Base-by-base conservation (phyloP, 2,329 filamentous ascomycete species). In the Diaporthe aspalathi region DNA sequence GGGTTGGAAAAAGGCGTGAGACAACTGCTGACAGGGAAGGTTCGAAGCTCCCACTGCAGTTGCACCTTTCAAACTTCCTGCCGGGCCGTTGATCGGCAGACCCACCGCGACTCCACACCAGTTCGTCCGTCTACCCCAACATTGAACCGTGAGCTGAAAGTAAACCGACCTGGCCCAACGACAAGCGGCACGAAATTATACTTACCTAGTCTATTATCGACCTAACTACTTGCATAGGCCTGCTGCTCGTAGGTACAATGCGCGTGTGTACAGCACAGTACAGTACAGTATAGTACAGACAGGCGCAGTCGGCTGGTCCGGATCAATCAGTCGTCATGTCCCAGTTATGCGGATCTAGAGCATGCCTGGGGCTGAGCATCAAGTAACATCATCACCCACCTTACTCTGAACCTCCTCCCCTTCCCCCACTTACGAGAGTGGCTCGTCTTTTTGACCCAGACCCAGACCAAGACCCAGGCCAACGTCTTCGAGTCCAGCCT, bases 341-440 rank as follows among this genome's bases (percentile, higher is more conserved):
- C 40, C 11, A 35, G 20, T 49, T 49, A 20, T 49, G 20, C 22
- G 3, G 14, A n/a, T 47, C 24, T 16, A 24, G 20, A 49, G 27
- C n/a, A 24, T 11, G 20, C 20, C 43, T 49, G 60, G 20, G n/a
- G 11, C 27, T 47, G 40, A 29, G 9, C 6, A 1, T 29, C 35
- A 12, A 12, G 12, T 11, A 38, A 6, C 20, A 24, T 35, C 20
- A 20, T 49, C 29, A 35, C 35, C n/a, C n/a, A n/a, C n/a, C n/a
- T n/a, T n/a, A n/a, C n/a, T n/a, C 24, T 16, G 22, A 2, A 38
- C 16, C 14, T 2, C 14, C 17, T 57, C 16, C 2, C 11, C 3
- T n/a, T 24, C 67, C 43, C 66, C 53, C 53, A 68, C 66, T 60
- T 57, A 57, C 53, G 66, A 68, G 43, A 45, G 45, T 68, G 66